Base-by-base conservation (phyloP, 2,329 filamentous ascomycete species). In the Trichophyton mentagrophytes region DNA sequence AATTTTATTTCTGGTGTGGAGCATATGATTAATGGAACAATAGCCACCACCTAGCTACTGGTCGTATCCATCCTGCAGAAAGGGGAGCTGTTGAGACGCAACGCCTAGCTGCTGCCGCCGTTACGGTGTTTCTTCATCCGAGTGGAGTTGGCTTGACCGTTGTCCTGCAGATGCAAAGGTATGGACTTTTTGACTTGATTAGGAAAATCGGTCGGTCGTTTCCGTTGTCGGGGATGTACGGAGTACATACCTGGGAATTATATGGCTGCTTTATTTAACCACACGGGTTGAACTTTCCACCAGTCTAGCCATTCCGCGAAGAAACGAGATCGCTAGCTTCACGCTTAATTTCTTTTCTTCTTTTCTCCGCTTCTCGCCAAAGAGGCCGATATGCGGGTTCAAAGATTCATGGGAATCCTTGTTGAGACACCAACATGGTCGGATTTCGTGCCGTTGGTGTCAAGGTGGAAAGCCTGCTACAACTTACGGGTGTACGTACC, bases 161-260 rank as follows among this genome's bases (percentile, higher is more conserved):
- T 27, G 27, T 22, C 15, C 42, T 20, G 36, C 36, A 58, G n/a
- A 27, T 58, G 33, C 33, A 58, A 17, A 40, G 17, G 44, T 51
- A 67, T 67, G 68, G 69, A 69, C 62, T 60, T 70, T 67, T 70
- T 70, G 66, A 70, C 69, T 67, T 58, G 59, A 69, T 70, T 70
- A 64, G 69, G 69, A 65, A 38, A 42, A 49, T 59, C 57, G 49
- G 55, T 64, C 59, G 60, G 49, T 58, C n/a, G 57, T 49, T 38
- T 27, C 56, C 62, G 60, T 58, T 59, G 36, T 53, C 58, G 44
- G 46, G 51, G 51, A 17, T 13, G 51, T 55, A 20, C 51, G 51
- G 17, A 9, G 51, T 55, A 20, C 51, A n/a, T 4, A 1, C 51
- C 38, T 17, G 30, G n/a, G 27, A 30, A 30, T 27, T 27, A 13